phyloP scores from a whole-genome alignment of 495 filamentous ascomycete genomes.

The Amphirosellinia nigrospora region DNA sequence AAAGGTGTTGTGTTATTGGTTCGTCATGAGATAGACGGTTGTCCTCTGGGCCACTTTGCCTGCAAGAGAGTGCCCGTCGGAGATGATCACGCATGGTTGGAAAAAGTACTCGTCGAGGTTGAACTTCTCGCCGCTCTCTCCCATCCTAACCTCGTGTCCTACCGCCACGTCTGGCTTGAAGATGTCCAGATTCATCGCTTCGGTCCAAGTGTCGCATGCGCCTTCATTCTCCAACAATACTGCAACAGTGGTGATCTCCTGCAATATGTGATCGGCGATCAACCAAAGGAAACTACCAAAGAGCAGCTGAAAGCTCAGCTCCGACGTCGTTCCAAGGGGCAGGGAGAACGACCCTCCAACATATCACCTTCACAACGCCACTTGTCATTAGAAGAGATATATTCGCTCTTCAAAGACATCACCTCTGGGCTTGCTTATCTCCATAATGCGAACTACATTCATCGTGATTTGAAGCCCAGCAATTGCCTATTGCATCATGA shows the following conservation, averaged over 20 bases:
- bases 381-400: constrained; percentile 88
- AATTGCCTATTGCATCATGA: constrained; percentile 90
- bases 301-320: constrained; percentile 88
- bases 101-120: constrained; percentile 91
- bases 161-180: constrained; percentile 96
- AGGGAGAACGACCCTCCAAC: constrained; percentile 48
- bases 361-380: constrained; percentile 58
- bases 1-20: constrained; percentile 95
- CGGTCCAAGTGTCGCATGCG: constrained; percentile 89
- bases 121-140: constrained; percentile 88
- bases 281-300: constrained; percentile 64
- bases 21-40: constrained; percentile 85
- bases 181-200: constrained; percentile 82
- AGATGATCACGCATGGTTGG: constrained; percentile 92
- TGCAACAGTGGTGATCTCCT: constrained; percentile 95
- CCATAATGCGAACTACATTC: constrained; percentile 92
- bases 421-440: constrained; percentile 89
- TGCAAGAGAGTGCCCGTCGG: constrained; percentile 97
- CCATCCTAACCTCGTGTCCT: constrained; percentile 95
- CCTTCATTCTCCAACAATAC: constrained; percentile 96
- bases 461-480: constrained; percentile 93
- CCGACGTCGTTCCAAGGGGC: constrained; percentile 74
- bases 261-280: constrained; percentile 78
- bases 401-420: constrained; percentile 95
- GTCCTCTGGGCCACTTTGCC: constrained; percentile 85